A percentile compares a stretch with the other conserved stretches of the same genome.
Evolutionary conservation across 106 monocot species (phyloP).

Genomic region (Xerophyta viscosa): DNA sequence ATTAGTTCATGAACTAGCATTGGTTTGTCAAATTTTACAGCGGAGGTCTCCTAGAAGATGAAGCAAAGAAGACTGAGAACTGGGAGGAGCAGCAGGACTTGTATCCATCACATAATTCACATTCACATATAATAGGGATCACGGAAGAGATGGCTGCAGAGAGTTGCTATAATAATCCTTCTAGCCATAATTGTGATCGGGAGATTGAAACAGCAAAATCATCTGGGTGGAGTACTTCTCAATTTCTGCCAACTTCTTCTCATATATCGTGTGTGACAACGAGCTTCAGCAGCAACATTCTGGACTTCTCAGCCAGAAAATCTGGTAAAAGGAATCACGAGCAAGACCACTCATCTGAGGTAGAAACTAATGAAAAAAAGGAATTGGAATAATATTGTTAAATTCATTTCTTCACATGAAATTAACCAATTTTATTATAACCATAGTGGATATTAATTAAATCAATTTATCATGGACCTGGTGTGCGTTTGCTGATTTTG

Average conservation of each 20-base stretch:
- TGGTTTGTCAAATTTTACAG: conserved; percentile 24
- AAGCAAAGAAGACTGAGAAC: conserved; percentile 37
- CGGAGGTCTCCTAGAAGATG: conserved; percentile 46
- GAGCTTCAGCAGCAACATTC: conserved; percentile 48
- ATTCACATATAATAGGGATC: conserved; percentile 8
- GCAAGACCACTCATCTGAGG: conserved; percentile 65
- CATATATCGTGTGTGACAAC: conserved; percentile 52
- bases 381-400: too few species aligned
- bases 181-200: too few species aligned
- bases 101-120: conserved; percentile 8
- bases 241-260: conserved; percentile 46
- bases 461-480: neutral
- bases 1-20: too few species aligned
- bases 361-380: neutral
- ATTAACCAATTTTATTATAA: too few species aligned
- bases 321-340: conserved; percentile 26
- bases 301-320: conserved; percentile 59
- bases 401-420: too few species aligned
- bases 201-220: conserved; percentile 11
- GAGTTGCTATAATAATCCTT: too few species aligned
- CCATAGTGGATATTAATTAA: neutral
- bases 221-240: conserved; percentile 21
- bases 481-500: neutral
- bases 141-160: conserved; percentile 34
- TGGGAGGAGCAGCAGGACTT: conserved; percentile 47